These are phyloP conservation scores for Claviceps humidiphila DNA, from an alignment of 2,329 filamentous ascomycete species.

Conservation along the genomic window DNA sequence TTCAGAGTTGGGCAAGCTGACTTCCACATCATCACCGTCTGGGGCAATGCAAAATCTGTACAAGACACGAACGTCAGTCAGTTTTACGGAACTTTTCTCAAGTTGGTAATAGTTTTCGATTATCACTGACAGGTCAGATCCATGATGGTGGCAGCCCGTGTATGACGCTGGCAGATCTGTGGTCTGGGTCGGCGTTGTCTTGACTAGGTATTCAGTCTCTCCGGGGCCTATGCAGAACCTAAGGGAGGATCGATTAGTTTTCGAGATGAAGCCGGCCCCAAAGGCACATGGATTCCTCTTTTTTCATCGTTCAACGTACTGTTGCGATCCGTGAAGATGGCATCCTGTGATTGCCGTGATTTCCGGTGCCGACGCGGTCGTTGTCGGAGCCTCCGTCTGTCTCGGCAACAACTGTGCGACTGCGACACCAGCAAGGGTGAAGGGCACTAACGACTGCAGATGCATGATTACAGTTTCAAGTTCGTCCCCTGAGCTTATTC, in stretches of 20 bases:
- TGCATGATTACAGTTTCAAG: not conserved
- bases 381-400: conserved; percentile 19
- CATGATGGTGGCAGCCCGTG: conserved; percentile 53
- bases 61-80: not conserved
- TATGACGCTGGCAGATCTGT: conserved; percentile 45
- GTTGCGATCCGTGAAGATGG: conserved; percentile 25
- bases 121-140: conserved; percentile 32
- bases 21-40: conserved; percentile 46
- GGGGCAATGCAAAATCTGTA: conserved; percentile 48
- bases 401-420: conserved; percentile 15
- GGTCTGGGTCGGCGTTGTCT: conserved; percentile 37
- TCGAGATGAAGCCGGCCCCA: too few relatives aligned
- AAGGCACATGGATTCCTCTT: too few relatives aligned
- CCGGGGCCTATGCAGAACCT: conserved; percentile 31
- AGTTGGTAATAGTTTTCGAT: not conserved
- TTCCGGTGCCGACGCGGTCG: conserved; percentile 10
- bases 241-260: not conserved
- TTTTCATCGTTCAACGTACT: conserved; percentile 17
- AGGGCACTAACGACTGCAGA: not conserved
- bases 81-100: not conserved
- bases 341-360: conserved; percentile 27
- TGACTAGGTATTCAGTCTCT: conserved; percentile 28
- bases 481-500: not conserved
- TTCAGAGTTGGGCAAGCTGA: conserved; percentile 24
- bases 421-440: conserved; percentile 4